Base-by-base conservation (phyloP, 176 grass and related monocot species). In the Carex pumila region DNA sequence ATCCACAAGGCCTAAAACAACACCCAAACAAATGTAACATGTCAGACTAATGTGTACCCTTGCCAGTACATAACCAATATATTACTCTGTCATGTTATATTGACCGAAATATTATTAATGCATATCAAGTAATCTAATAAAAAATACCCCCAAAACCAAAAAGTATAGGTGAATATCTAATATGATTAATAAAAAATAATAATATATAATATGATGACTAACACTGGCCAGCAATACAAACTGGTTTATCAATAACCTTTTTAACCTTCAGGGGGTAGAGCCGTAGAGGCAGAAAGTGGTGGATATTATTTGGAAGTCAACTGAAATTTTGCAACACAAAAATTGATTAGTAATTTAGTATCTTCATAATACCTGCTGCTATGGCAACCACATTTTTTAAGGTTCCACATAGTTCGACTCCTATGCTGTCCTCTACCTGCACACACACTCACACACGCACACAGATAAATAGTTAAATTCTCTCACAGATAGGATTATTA, bases 361-460 rank as follows among this genome's bases (percentile, higher is more conserved):
- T 7, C 11, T n/a, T 15, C 4, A 52, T 53, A 61, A 65, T 83
- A 93, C 92, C 95, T 98, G 95, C 95, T 85, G 92, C 95, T 80
- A 98, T 93, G 56, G 95, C 95, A 22, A 98, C 91, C 0, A 98
- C 85, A 88, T 98, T 98, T 91, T 98, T 98, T 84, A 98, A 88
- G 56, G 95, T 95, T 53, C 92, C 95, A 85, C 95, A 98, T 32
- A 98, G 88, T 85, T 98, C 95, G 56, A 98, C 92, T 81, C 95
- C 95, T 85, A 95, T 92, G 45, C 94, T 90, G 88, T 95, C 95
- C 86, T 98, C 90, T 41, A 93, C 95, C 95, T 98, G 86, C 60
- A 13, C 19, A 69, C 72, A 61, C 43, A 47, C 45, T 12, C 1
- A 50, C 47, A 50, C 43, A 47, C 45, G 12, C 1, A 50, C 47